These are phyloP conservation scores for Yamadazyma endophytica DNA, from an alignment of 805 yeast species.

Conservation along the genomic window DNA sequence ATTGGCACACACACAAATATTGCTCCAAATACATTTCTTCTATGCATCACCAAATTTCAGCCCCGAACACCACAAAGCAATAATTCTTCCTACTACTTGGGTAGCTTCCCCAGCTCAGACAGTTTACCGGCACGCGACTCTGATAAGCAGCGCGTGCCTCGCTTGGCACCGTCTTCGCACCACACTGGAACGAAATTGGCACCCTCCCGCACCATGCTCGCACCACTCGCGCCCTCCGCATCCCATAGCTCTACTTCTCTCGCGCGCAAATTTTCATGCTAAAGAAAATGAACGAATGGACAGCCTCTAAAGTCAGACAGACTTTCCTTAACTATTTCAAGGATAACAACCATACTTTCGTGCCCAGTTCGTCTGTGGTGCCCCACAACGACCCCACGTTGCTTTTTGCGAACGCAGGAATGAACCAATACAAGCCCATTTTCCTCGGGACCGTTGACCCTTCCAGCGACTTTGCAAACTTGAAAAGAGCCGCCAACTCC, in stretches of 20 bases:
- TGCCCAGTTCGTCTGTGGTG: slow-evolving; percentile 90
- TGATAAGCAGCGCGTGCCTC: too few species aligned
- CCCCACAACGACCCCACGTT: slow-evolving; percentile 98
- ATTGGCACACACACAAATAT: too few species aligned
- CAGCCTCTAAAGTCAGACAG: slow-evolving; percentile 60
- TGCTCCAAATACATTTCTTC: too few species aligned
- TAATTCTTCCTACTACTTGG: too few species aligned
- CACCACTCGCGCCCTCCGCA: slow-evolving; percentile 1
- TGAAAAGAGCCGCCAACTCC: slow-evolving; percentile 90
- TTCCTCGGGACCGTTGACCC: slow-evolving; percentile 98
- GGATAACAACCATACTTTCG: slow-evolving; percentile 65
- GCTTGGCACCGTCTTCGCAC: not conserved
- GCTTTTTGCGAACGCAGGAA: slow-evolving; percentile 96
- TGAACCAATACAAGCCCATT: slow-evolving; percentile 98
- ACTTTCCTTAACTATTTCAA: slow-evolving; percentile 83
- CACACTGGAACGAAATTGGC: too few species aligned
- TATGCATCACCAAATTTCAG: too few species aligned
- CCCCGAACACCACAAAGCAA: too few species aligned
- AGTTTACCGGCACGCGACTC: too few species aligned
- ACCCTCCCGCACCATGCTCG: slow-evolving; percentile 1
- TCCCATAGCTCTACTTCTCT: not conserved
- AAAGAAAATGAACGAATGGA: slow-evolving; percentile 27
- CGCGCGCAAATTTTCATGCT: not conserved
- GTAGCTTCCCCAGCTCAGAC: too few species aligned
- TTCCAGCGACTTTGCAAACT: slow-evolving; percentile 72